Percentiles rank a stretch among this genome's conserved stretches.
Evolutionary conservation across 2,329 filamentous ascomycete genomes (phyloP).

Genomic region (Aspergillus latus): DNA sequence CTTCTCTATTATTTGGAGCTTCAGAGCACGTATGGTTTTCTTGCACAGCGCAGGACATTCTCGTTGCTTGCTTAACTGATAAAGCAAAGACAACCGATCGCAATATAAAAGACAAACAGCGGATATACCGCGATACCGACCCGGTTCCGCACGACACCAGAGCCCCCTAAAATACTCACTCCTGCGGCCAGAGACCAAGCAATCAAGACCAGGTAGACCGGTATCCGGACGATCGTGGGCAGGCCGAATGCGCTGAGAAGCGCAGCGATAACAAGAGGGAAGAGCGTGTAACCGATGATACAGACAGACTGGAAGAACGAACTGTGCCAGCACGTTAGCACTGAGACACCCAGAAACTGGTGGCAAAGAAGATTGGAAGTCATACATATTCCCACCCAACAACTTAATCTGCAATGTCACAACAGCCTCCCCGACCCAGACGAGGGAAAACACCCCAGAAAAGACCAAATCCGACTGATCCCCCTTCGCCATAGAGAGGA

Average conservation of each 20-base stretch:
- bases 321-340: conserved; percentile 51
- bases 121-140: conserved; percentile 94
- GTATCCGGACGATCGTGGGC: conserved; percentile 78
- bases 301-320: conserved; percentile 97
- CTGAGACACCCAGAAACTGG: background rate
- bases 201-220: conserved; percentile 84
- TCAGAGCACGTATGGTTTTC: background rate
- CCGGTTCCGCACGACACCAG: conserved; percentile 90
- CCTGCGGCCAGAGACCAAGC: conserved; percentile 93
- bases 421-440: conserved; percentile 95
- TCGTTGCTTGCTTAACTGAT: conserved; percentile 67
- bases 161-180: conserved; percentile 92
- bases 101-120: conserved; percentile 90
- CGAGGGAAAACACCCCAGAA: conserved; percentile 91
- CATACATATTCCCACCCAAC: conserved; percentile 93
- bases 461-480: conserved; percentile 88
- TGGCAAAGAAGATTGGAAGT: conserved; percentile 25
- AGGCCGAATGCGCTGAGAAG: conserved; percentile 81
- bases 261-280: conserved; percentile 91
- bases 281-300: conserved; percentile 97
- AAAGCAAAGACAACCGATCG: conserved; percentile 91
- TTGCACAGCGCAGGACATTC: background rate
- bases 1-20: background rate
- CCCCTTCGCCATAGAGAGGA: conserved; percentile 77
- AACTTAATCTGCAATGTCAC: conserved; percentile 98